These are phyloP conservation scores for Hypoxylon trugodes DNA, from an alignment of 495 filamentous ascomycete species.

Conservation along the genomic window DNA sequence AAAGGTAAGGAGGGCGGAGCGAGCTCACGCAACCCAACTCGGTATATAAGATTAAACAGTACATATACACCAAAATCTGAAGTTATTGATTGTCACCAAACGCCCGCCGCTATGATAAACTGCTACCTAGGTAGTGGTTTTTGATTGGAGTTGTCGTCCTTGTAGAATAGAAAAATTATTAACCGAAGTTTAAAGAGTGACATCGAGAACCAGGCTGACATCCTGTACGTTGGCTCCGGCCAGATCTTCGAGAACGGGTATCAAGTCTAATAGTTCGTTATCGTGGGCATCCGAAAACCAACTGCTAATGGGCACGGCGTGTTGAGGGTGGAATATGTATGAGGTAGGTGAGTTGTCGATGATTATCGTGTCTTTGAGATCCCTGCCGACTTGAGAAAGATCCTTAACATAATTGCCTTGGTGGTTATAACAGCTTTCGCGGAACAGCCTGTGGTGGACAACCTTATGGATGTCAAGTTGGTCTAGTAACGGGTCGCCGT, in stretches of 20 bases:
- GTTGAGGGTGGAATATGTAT: slow-evolving; percentile 99
- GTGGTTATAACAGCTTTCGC: slow-evolving; percentile 99
- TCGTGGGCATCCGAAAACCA: slow-evolving; percentile 99
- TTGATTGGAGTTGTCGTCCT: slow-evolving; percentile 38
- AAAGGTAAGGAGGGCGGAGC: slow-evolving; percentile 20
- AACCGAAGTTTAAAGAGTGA: slow-evolving; percentile 72
- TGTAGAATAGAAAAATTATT: slow-evolving; percentile 47
- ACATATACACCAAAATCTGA: slow-evolving; percentile 51
- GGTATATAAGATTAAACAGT: slow-evolving; percentile 52
- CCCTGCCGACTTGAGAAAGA: slow-evolving; percentile 93
- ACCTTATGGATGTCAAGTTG: slow-evolving; percentile 98
- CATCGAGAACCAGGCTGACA: slow-evolving; percentile 97
- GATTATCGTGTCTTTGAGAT: slow-evolving; percentile 97
- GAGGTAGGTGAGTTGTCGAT: slow-evolving; percentile 99
- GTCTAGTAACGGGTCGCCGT: slow-evolving; percentile 94
- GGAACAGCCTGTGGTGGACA: slow-evolving; percentile 94
- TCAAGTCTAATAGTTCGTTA: slow-evolving; percentile 97
- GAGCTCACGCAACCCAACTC: slow-evolving; percentile 33
- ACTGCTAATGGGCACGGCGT: slow-evolving; percentile 98
- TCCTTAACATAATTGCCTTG: slow-evolving; percentile 99
- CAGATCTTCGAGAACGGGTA: slow-evolving; percentile 97
- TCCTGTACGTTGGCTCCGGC: slow-evolving; percentile 87
- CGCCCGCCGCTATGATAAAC: slow-evolving; percentile 62
- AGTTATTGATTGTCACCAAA: slow-evolving; percentile 52
- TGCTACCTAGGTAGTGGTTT: slow-evolving; percentile 40